phyloP scores from a whole-genome alignment of 164 flowering plant species.

The Stephania yunnanensis region DNA sequence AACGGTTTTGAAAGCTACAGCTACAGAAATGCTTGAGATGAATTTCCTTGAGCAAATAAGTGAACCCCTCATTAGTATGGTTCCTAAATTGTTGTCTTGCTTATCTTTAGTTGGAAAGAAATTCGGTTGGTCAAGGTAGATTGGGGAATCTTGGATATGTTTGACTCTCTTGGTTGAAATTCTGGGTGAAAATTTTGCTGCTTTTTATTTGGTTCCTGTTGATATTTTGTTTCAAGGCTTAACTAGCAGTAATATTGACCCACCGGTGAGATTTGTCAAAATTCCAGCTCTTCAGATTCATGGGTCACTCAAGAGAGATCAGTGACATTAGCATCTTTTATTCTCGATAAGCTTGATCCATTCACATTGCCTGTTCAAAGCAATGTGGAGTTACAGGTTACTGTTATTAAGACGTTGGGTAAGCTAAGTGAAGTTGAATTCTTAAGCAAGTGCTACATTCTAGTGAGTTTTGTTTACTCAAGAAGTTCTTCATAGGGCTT shows the following conservation, averaged over 20 bases:
- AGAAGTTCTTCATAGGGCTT: too few relatives aligned
- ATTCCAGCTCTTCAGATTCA: constrained; percentile 59
- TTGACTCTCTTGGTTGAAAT: constrained; percentile 91
- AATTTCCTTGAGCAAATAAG: constrained; percentile 64
- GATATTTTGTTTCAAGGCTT: constrained; percentile 68
- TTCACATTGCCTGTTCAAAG: constrained; percentile 42
- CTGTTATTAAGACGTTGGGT: constrained; percentile 43
- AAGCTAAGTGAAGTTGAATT: constrained; percentile 56
- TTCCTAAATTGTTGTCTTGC: constrained; percentile 63
- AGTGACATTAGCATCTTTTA: constrained; percentile 38
- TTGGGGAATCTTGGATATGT: constrained; percentile 76
- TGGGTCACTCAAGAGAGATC: constrained; percentile 74
- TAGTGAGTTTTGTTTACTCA: too few relatives aligned
- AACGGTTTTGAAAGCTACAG: constrained; percentile 75
- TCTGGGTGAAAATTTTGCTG: constrained; percentile 61
- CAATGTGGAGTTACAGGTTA: constrained; percentile 56
- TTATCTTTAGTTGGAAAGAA: constrained; percentile 66
- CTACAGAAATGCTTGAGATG: constrained; percentile 85
- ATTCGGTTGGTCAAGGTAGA: constrained; percentile 91
- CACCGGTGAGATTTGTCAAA: constrained; percentile 27
- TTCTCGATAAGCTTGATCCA: constrained; percentile 60
- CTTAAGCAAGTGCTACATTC: constrained; percentile 36
- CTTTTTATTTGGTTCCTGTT: constrained; percentile 57
- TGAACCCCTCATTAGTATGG: constrained; percentile 64
- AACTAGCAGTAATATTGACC: constrained; percentile 22